Conservation (phyloP, 306 rosid species). For the Abrus pulchellus region DNA sequence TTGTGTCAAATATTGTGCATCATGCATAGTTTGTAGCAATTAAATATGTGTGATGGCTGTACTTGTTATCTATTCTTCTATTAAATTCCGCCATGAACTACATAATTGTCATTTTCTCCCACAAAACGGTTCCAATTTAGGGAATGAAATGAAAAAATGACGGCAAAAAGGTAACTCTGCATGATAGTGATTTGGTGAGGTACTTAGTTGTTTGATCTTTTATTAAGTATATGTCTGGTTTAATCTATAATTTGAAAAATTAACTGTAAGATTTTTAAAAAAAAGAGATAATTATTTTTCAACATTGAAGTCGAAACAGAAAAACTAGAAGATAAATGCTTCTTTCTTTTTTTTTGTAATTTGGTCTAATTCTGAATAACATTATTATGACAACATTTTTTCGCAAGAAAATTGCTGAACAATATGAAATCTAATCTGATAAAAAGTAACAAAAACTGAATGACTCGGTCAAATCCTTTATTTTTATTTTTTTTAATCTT, state of each 20-base stretch:
- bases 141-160: neutral
- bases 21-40: neutral
- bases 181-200: neutral
- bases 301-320: too few species aligned
- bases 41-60: neutral
- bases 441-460: neutral
- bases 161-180: neutral
- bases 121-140: neutral
- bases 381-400: neutral
- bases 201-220: neutral
- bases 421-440: too few species aligned
- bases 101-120: constrained; percentile 5
- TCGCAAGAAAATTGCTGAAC: neutral
- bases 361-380: neutral
- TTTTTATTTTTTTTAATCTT: neutral
- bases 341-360: too few species aligned
- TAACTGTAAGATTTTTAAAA: too few species aligned
- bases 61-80: neutral
- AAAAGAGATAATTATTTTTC: too few species aligned
- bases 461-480: neutral
- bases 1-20: neutral
- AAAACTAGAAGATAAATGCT: too few species aligned
- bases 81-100: neutral
- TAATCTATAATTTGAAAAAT: too few species aligned
- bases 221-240: too few species aligned